Evolutionary conservation across 2,329 filamentous ascomycete genomes (phyloP).

Genomic region (Neobulgaria alba): DNA sequence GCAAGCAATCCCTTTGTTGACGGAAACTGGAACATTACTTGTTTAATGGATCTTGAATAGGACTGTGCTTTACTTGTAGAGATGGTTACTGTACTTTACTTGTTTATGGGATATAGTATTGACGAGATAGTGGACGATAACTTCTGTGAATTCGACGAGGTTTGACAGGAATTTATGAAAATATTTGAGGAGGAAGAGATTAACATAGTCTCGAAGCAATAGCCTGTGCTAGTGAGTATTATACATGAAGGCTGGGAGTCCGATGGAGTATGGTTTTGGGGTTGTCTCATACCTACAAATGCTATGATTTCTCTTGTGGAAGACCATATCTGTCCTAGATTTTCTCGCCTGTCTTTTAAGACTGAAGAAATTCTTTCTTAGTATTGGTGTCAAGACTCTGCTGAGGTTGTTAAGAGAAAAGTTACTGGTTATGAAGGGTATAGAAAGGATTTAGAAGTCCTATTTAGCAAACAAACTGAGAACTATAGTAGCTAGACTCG

Average conservation of each 20-base stretch:
- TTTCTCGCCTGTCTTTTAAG: constrained; percentile 13
- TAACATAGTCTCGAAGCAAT: constrained; percentile 7
- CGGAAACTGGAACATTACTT: constrained; percentile 30
- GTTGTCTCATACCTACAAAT: constrained; percentile 23
- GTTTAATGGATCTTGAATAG: constrained; percentile 31
- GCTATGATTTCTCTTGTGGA: constrained; percentile 19
- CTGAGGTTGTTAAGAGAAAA: constrained; percentile 17
- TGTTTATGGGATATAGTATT: constrained; percentile 24
- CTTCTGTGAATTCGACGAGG: constrained; percentile 14
- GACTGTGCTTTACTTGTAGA: constrained; percentile 27
- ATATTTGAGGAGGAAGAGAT: constrained; percentile 20
- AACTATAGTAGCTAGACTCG: constrained; percentile 8
- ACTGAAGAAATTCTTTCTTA: constrained; percentile 18
- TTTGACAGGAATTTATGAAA: constrained; percentile 21
- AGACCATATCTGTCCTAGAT: constrained; percentile 21
- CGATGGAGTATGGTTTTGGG: constrained; percentile 26
- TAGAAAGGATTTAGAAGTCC: constrained; percentile 11
- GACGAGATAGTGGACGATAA: constrained; percentile 15
- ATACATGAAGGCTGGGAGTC: constrained; percentile 24
- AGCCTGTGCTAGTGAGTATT: constrained; percentile 14
- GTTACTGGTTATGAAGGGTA: constrained; percentile 19
- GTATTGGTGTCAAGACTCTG: constrained; percentile 19
- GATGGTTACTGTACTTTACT: constrained; percentile 27
- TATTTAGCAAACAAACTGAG: constrained; percentile 12
- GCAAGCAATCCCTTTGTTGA: constrained; percentile 31